A percentile compares a stretch with the other conserved stretches of the same genome.
These are phyloP conservation scores for Annulohypoxylon moriforme DNA, from an alignment of 495 filamentous ascomycete species.

Conservation along the genomic window DNA sequence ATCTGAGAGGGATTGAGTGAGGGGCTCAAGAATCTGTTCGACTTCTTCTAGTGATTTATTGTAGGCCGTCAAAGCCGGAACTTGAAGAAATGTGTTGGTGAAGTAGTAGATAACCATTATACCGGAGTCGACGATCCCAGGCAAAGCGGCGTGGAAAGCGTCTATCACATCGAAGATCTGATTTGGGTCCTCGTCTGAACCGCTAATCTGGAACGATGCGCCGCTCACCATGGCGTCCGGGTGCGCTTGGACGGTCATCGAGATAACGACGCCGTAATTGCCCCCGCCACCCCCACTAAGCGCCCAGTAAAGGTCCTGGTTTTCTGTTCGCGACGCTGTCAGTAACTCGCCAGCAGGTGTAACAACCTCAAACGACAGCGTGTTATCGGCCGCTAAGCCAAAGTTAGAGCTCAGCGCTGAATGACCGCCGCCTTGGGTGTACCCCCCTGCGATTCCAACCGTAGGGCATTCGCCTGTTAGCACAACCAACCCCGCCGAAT, in stretches of 20 bases:
- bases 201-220: conserved; percentile 38
- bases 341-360: conserved; percentile 60
- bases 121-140: conserved; percentile 63
- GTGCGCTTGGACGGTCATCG: conserved; percentile 55
- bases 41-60: conserved; percentile 50
- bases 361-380: conserved; percentile 62
- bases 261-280: conserved; percentile 66
- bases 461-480: conserved; percentile 47
- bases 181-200: conserved; percentile 43
- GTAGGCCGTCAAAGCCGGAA: conserved; percentile 54
- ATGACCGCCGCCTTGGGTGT: conserved; percentile 62
- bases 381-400: conserved; percentile 62
- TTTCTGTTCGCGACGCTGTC: conserved; percentile 55
- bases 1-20: conserved; percentile 39
- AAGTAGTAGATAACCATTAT: conserved; percentile 63
- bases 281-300: conserved; percentile 67
- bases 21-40: conserved; percentile 45
- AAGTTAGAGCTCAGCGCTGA: conserved; percentile 54
- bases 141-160: conserved; percentile 55
- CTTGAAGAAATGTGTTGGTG: conserved; percentile 55
- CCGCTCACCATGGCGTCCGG: conserved; percentile 44
- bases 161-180: conserved; percentile 55
- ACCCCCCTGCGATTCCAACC: conserved; percentile 55
- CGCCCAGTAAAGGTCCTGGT: conserved; percentile 72
- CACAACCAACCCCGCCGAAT: conserved; percentile 56